Evolutionary conservation across 371 early-diverging fungal genomes (phyloP).

Genomic region (Mucor sp.): DNA sequence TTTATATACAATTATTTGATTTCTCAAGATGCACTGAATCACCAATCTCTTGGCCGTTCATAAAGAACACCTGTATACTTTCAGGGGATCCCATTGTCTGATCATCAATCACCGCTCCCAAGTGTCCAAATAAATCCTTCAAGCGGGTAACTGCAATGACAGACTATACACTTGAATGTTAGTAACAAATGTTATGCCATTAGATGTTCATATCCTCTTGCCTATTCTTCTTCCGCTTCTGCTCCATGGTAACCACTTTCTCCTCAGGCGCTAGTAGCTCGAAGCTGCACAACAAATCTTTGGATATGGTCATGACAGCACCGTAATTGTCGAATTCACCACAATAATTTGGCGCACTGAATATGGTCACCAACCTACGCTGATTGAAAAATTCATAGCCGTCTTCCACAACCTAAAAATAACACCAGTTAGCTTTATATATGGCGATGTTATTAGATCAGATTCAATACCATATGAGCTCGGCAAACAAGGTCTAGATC

Average conservation of each 20-base stretch:
- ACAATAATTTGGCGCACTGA: slow-evolving; percentile 98
- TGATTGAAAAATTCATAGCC: slow-evolving; percentile 99
- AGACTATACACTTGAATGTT: neutral
- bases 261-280: slow-evolving; percentile 42
- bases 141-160: slow-evolving; percentile 13
- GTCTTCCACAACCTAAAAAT: slow-evolving; percentile 88
- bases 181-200: neutral
- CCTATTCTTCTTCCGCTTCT: slow-evolving; percentile 18
- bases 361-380: slow-evolving; percentile 93
- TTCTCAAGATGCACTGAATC: neutral
- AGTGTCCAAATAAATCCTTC: neutral
- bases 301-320: slow-evolving; percentile 92
- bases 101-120: neutral
- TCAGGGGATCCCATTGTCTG: neutral
- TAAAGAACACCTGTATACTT: neutral
- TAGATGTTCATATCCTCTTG: neutral
- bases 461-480: slow-evolving; percentile 81
- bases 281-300: slow-evolving; percentile 87
- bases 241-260: slow-evolving; percentile 4
- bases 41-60: neutral
- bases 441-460: neutral
- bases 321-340: slow-evolving; percentile 97
- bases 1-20: neutral
- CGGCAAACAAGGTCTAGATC: slow-evolving; percentile 95
- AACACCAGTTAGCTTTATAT: neutral